Conservation (phyloP, 2,329 filamentous ascomycete genomes). For the Trichoderma koningiopsis region DNA sequence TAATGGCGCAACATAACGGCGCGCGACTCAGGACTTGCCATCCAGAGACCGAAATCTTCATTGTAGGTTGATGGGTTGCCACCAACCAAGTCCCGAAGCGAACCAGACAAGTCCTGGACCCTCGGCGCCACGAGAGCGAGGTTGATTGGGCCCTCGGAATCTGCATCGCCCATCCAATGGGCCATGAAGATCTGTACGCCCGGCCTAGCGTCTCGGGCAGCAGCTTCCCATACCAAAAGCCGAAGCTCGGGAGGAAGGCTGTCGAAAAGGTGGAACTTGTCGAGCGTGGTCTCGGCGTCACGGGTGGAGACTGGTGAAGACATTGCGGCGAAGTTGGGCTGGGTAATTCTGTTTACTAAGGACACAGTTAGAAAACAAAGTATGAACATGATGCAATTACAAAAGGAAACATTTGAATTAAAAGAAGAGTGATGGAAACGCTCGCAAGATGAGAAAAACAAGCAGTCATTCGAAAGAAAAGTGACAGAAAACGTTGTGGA, state of each 20-base stretch:
- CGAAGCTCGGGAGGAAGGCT: background rate
- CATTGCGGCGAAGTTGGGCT: background rate
- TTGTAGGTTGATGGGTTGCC: slow-evolving; percentile 26
- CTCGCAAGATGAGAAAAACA: background rate
- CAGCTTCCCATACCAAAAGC: background rate
- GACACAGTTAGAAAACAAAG: background rate
- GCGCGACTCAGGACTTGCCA: slow-evolving; percentile 15
- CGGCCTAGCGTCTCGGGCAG: background rate
- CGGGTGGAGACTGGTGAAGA: background rate
- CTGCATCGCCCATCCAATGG: background rate
- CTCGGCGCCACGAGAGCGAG: background rate
- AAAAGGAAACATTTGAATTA: background rate
- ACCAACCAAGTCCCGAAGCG: background rate
- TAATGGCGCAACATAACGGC: slow-evolving; percentile 21
- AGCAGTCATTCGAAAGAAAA: background rate
- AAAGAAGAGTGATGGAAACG: background rate
- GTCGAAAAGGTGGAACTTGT: background rate
- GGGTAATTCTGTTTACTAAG: background rate
- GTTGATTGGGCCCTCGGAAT: background rate
- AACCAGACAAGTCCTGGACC: background rate
- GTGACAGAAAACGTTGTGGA: background rate
- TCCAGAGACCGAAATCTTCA: slow-evolving; percentile 25
- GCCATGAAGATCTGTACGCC: background rate
- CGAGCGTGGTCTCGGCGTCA: too few relatives aligned
- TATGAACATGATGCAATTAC: background rate